Percentiles rank a stretch among this genome's conserved stretches.
These are phyloP conservation scores for Bullera alba DNA, from an alignment of 768 basidiomycete genomes.

Conservation along the genomic window DNA sequence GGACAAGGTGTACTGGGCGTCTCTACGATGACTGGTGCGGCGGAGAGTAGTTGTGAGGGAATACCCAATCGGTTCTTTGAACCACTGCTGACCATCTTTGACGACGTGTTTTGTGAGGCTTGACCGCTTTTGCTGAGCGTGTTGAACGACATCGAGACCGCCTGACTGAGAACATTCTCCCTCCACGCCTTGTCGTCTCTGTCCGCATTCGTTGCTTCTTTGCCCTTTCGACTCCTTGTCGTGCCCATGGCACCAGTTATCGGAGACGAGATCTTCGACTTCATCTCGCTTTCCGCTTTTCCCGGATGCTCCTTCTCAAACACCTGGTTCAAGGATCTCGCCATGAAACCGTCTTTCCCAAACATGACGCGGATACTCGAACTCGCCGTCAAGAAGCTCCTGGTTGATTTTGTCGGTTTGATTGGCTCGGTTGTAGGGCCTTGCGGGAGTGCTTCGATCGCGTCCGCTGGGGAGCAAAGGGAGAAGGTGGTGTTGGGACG, in stretches of 20 bases:
- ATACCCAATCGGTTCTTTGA: background rate
- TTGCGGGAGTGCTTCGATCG: slow-evolving; percentile 22
- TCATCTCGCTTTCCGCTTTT: background rate
- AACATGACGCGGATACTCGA: background rate
- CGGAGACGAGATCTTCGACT: background rate
- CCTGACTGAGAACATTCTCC: background rate
- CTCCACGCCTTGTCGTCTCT: background rate
- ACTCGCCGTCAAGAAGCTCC: background rate
- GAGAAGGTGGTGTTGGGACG: slow-evolving; percentile 6
- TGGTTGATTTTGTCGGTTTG: background rate
- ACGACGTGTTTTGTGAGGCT: background rate
- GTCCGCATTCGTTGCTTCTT: background rate
- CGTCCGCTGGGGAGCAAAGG: slow-evolving; percentile 25
- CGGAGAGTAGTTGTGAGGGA: background rate
- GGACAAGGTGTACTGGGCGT: too few relatives aligned
- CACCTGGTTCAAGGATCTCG: slow-evolving; percentile 7
- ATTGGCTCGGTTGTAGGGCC: background rate
- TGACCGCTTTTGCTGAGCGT: background rate
- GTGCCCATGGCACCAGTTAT: background rate
- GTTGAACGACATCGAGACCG: background rate
- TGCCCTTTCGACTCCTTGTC: background rate
- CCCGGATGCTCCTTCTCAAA: slow-evolving; percentile 1
- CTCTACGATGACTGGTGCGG: background rate
- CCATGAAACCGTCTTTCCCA: background rate
- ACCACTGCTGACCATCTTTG: background rate